Evolutionary conservation across 441 rosid genomes (phyloP), one percentile per base, ranked within the genome.

Genomic region (Pelargonium australe): DNA sequence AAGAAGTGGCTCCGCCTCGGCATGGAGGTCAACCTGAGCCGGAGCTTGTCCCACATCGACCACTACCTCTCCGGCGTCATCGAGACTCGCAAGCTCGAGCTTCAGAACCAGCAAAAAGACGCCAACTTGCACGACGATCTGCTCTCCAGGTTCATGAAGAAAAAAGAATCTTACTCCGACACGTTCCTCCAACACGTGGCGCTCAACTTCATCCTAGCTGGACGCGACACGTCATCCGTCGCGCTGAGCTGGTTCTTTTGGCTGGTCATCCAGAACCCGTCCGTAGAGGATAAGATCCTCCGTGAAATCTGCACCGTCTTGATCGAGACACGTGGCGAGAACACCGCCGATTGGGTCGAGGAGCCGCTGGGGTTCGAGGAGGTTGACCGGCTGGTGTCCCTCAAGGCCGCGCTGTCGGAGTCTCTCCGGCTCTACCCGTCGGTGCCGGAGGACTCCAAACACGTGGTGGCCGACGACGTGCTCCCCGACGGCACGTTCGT

Each of bases 241-340:
- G 97, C 99, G 10, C 69, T 95, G 23, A 69, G 89, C 86, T 92
- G 98, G 99, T 95, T 95, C 79, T 95, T 95, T 73, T 90, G 97
- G 92, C 61, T 90, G 67, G 67, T 89, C 65, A 84, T 74, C 17
- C 87, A 88, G 60, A 81, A 88, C 65, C 90, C 97, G 0, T 37
- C 65, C 0, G 83, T 87, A 2, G 99, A 95, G 76, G 91, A 84
- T 13, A 90, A 86, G 69, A 84, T 95, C 80, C 65, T 94, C 41
- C 71, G 68, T 5, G 99, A 94, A 70, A 71, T 91, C 14, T 83
- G 86, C 70, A 23, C 77, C 34, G 90, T 90, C 51, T 74, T 94
- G 41, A 76, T 79, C 1, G 82, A 85, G 73, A 87, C 96, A 75
- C 96, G 97, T 63, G 91, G 96, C 0, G 70, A 75, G 2, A 89